These are phyloP conservation scores for Nothophytophthora sp. DNA, from an alignment of 352 stramenopile genomes.

Conservation along the genomic window DNA sequence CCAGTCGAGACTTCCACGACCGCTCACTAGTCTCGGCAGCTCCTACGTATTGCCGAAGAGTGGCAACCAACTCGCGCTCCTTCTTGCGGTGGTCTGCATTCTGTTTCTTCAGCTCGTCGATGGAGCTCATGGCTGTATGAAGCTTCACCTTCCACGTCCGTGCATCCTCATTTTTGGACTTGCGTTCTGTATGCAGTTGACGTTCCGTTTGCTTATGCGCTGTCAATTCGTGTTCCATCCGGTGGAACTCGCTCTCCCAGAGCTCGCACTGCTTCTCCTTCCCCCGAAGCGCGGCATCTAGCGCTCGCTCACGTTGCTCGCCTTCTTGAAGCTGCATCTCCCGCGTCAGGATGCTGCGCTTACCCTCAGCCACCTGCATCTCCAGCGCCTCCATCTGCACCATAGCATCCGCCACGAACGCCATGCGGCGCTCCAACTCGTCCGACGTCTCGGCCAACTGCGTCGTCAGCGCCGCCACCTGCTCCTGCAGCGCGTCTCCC, in stretches of 20 bases:
- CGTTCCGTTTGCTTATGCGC: conserved; percentile 16
- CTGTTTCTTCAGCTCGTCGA: conserved; percentile 39
- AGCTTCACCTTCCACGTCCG: conserved; percentile 48
- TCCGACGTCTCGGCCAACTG: conserved; percentile 56
- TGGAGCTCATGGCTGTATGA: conserved; percentile 25
- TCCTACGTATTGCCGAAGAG: conserved; percentile 23
- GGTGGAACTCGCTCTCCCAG: conserved; percentile 52
- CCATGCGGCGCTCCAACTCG: conserved; percentile 55
- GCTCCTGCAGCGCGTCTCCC: conserved; percentile 30
- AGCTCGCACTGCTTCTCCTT: conserved; percentile 49
- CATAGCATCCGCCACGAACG: conserved; percentile 49
- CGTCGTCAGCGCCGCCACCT: conserved; percentile 38
- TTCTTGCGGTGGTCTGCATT: conserved; percentile 24
- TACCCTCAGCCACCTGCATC: conserved; percentile 37
- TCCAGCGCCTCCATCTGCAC: conserved; percentile 45
- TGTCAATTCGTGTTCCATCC: conserved; percentile 28
- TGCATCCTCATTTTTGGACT: conserved; percentile 30
- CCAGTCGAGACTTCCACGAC: conserved; percentile 26
- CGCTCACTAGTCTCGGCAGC: conserved; percentile 17
- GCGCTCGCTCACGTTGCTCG: conserved; percentile 29
- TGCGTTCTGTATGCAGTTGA: conserved; percentile 8
- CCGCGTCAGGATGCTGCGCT: conserved; percentile 50
- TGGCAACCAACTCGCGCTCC: conserved; percentile 15
- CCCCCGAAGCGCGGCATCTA: conserved; percentile 28
- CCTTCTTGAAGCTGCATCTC: conserved; percentile 69